These are phyloP conservation scores for Ogataea trehalophila DNA, from an alignment of 805 yeast species.

Conservation along the genomic window DNA sequence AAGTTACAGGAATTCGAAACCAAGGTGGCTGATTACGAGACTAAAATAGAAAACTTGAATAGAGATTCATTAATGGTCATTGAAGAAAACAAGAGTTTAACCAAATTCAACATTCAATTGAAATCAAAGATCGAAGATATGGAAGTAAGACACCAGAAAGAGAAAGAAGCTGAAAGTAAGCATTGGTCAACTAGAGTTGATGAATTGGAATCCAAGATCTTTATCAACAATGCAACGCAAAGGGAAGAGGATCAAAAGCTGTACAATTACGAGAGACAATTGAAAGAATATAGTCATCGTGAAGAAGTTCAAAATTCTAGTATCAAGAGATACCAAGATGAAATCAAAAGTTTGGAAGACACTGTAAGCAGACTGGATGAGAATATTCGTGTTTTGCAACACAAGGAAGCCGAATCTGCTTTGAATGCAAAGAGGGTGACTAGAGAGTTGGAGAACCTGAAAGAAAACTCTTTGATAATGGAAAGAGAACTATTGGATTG, in stretches of 20 bases:
- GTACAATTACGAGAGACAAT: conserved; percentile 45
- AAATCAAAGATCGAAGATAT: conserved; percentile 39
- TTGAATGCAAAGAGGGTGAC: conserved; percentile 42
- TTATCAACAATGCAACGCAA: conserved; percentile 41
- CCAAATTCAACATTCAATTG: conserved; percentile 49
- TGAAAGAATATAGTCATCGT: conserved; percentile 49
- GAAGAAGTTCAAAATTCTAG: conserved; percentile 47
- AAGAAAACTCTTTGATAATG: conserved; percentile 46
- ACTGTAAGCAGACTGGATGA: conserved; percentile 43
- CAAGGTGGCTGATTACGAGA: conserved; percentile 21
- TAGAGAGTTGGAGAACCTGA: conserved; percentile 52
- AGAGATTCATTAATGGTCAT: conserved; percentile 50
- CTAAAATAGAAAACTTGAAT: conserved; percentile 35
- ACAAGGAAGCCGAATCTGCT: conserved; percentile 40
- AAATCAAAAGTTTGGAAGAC: conserved; percentile 50
- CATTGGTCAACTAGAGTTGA: conserved; percentile 57
- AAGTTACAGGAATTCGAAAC: conserved; percentile 23
- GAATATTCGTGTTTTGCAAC: conserved; percentile 38
- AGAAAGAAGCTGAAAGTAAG: conserved; percentile 43
- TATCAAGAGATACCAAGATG: conserved; percentile 51
- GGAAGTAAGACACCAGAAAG: conserved; percentile 47
- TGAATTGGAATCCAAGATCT: conserved; percentile 47
- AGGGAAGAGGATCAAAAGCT: conserved; percentile 49
- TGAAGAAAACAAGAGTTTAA: conserved; percentile 66
- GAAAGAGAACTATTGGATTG: conserved; percentile 57